Percentiles rank a stretch among this genome's conserved stretches.
Evolutionary conservation across 495 filamentous ascomycete genomes (phyloP).

Genomic region (Penicillium simplicissimum): DNA sequence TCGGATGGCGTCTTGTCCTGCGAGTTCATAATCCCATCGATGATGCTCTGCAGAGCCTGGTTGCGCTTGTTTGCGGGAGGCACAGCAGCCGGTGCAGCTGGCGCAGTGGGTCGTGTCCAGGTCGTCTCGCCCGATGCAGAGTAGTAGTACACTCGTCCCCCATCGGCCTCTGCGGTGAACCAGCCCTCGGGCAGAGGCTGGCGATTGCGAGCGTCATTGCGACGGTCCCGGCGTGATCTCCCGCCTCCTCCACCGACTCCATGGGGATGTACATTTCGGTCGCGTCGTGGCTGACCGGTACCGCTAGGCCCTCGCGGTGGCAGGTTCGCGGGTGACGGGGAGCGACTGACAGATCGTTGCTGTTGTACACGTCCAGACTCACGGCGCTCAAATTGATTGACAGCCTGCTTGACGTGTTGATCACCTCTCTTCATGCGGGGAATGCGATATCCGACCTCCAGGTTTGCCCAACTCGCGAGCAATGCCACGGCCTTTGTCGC

Average conservation of each 20-base stretch:
- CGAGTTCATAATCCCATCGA: constrained; percentile 73
- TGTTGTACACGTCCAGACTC: constrained; percentile 63
- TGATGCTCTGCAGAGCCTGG: constrained; percentile 76
- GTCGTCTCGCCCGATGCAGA: constrained; percentile 70
- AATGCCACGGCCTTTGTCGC: constrained; percentile 67
- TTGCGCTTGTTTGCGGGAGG: constrained; percentile 64
- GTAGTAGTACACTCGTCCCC: constrained; percentile 78
- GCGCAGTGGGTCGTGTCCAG: constrained; percentile 72
- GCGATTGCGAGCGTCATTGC: constrained; percentile 41
- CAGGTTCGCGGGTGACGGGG: constrained; percentile 54
- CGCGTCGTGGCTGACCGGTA: constrained; percentile 57
- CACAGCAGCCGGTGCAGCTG: constrained; percentile 60
- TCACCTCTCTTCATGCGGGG: constrained; percentile 75
- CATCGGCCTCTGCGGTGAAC: constrained; percentile 67
- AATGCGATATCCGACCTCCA: constrained; percentile 94
- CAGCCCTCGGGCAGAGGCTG: constrained; percentile 76
- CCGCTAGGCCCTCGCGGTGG: constrained; percentile 41
- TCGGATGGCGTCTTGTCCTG: constrained; percentile 65
- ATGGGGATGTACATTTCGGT: constrained; percentile 56
- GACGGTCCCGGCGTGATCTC: constrained; percentile 47
- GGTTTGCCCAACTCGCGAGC: constrained; percentile 81
- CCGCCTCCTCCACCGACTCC: constrained; percentile 29
- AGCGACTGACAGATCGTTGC: constrained; percentile 53
- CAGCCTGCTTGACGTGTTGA: constrained; percentile 44
- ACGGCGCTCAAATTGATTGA: constrained; percentile 68